These are phyloP conservation scores for Asterophora lycoperdoides DNA, from an alignment of 768 basidiomycete genomes.

Conservation along the genomic window DNA sequence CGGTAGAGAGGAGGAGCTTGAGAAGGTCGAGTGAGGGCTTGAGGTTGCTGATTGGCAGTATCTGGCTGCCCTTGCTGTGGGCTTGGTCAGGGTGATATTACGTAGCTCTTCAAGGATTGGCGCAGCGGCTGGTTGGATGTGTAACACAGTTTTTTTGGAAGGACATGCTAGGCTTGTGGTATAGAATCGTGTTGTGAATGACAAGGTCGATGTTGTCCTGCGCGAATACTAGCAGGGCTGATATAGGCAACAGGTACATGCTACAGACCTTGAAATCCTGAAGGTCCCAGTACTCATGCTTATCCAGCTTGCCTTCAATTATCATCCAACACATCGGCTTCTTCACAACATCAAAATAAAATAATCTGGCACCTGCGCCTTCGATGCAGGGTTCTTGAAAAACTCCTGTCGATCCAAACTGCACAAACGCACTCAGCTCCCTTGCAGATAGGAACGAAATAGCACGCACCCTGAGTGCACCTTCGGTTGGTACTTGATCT, in stretches of 20 bases:
- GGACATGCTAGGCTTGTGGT: slow-evolving; percentile 73
- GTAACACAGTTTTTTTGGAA: slow-evolving; percentile 67
- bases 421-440: neutral
- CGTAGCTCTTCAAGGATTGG: slow-evolving; percentile 43
- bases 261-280: slow-evolving; percentile 61
- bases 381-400: slow-evolving; percentile 83
- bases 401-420: slow-evolving; percentile 71
- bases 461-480: slow-evolving; percentile 53
- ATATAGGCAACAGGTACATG: neutral
- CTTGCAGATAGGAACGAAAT: neutral
- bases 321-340: slow-evolving; percentile 85
- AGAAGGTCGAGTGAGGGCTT: slow-evolving; percentile 64
- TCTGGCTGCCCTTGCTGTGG: neutral
- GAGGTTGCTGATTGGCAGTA: slow-evolving; percentile 56
- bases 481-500: too few species aligned
- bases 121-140: slow-evolving; percentile 45
- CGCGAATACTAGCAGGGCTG: neutral
- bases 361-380: slow-evolving; percentile 81
- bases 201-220: slow-evolving; percentile 84
- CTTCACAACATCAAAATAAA: slow-evolving; percentile 79
- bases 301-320: slow-evolving; percentile 79
- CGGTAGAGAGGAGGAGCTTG: slow-evolving; percentile 49
- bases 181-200: slow-evolving; percentile 77
- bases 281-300: slow-evolving; percentile 77
- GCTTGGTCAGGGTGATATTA: neutral